These are phyloP conservation scores for Sisymbrium altissimum DNA, from an alignment of 345 rosid genomes.

Conservation along the genomic window DNA sequence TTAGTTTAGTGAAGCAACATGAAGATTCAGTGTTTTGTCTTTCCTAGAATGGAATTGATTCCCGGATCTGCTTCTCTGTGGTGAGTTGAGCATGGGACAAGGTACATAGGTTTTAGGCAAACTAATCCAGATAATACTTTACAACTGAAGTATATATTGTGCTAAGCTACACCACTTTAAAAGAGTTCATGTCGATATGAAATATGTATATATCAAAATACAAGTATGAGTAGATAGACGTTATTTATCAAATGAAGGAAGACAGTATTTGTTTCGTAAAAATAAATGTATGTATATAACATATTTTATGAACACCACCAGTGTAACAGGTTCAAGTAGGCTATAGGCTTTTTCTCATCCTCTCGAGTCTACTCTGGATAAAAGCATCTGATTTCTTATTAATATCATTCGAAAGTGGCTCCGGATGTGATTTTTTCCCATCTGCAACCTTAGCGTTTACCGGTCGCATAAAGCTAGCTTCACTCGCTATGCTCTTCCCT, in stretches of 20 bases:
- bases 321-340: neutral
- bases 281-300: neutral
- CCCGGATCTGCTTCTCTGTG: neutral
- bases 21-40: neutral
- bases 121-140: neutral
- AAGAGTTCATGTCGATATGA: neutral
- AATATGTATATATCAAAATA: neutral
- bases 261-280: neutral
- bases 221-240: neutral
- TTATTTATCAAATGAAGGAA: neutral
- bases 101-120: neutral
- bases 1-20: too few species aligned
- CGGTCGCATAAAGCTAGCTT: neutral
- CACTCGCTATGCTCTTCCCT: constrained; percentile 1
- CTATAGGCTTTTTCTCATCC: constrained; percentile 28
- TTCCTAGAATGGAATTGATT: neutral
- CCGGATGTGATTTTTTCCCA: neutral
- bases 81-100: neutral
- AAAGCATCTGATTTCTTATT: constrained; percentile 28
- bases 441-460: neutral
- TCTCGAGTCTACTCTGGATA: constrained; percentile 23
- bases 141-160: neutral
- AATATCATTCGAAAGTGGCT: constrained; percentile 16
- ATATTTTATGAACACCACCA: neutral
- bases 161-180: neutral